A percentile compares a stretch with the other conserved stretches of the same genome.
phyloP scores from a whole-genome alignment of 2,329 filamentous ascomycete genomes.

The Hypoxylon sp. region DNA sequence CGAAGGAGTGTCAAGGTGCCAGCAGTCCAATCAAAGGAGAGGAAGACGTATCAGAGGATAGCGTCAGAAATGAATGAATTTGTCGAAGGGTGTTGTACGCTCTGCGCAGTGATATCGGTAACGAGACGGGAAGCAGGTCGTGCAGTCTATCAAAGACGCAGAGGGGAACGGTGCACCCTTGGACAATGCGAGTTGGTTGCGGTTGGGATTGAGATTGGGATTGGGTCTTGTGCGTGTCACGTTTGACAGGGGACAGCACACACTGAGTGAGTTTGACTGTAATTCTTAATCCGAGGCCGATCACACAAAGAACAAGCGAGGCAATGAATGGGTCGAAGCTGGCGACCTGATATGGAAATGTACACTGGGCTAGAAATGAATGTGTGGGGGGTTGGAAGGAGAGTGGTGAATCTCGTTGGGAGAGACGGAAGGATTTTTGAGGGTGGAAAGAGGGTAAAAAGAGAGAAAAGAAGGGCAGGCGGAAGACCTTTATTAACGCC shows the following conservation, averaged over 20 bases:
- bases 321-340: constrained; percentile 45
- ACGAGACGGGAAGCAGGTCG: constrained; percentile 35
- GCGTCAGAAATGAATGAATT: constrained; percentile 44
- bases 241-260: constrained; percentile 41
- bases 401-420: constrained; percentile 32
- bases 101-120: constrained; percentile 42
- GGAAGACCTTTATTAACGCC: constrained; percentile 29
- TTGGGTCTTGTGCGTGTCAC: constrained; percentile 35
- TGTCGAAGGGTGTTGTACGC: constrained; percentile 44
- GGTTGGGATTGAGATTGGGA: too few species aligned
- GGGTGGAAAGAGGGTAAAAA: too few species aligned
- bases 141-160: constrained; percentile 52
- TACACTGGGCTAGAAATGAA: constrained; percentile 47
- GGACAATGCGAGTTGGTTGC: constrained; percentile 33
- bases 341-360: constrained; percentile 47
- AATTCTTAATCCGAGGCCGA: constrained; percentile 31
- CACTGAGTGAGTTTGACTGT: constrained; percentile 30
- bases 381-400: constrained; percentile 43
- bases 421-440: constrained; percentile 30
- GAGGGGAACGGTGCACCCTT: constrained; percentile 38
- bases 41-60: constrained; percentile 46
- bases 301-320: constrained; percentile 34
- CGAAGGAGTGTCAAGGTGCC: constrained; percentile 48
- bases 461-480: constrained; percentile 37
- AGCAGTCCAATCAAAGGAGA: constrained; percentile 48